Percentiles rank a stretch among this genome's conserved stretches.
Evolutionary conservation across 2,329 filamentous ascomycete genomes (phyloP).

Genomic region (Cladobotryum protrusum): DNA sequence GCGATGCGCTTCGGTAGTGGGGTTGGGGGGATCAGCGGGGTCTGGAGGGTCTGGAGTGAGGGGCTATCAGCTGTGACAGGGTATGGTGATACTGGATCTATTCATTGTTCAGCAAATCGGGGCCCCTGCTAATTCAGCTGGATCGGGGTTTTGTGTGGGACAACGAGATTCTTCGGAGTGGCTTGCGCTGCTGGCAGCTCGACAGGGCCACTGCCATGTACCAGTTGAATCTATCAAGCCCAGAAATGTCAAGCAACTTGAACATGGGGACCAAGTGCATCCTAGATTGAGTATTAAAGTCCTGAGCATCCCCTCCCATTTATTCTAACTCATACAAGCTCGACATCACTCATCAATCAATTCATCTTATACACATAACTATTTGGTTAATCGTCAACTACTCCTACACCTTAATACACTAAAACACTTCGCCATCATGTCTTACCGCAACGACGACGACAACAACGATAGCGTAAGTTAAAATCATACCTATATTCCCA

Average conservation of each 20-base stretch:
- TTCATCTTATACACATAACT: too few relatives aligned
- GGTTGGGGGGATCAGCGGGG: neutral
- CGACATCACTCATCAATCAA: too few relatives aligned
- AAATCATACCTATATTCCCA: too few relatives aligned
- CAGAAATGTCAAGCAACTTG: too few relatives aligned
- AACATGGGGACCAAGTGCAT: too few relatives aligned
- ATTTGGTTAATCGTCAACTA: too few relatives aligned
- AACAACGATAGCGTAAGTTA: conserved; percentile 25
- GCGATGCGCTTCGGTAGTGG: neutral
- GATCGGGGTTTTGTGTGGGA: conserved; percentile 3
- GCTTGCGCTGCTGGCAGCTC: too few relatives aligned
- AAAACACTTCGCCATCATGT: conserved; percentile 31
- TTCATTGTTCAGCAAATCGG: neutral
- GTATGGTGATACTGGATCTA: neutral
- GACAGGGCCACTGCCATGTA: too few relatives aligned
- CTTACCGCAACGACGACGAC: conserved; percentile 38
- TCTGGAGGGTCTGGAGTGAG: neutral
- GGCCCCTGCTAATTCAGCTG: conserved; percentile 2
- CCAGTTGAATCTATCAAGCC: too few relatives aligned
- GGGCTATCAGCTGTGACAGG: conserved; percentile 6
- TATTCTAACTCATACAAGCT: too few relatives aligned
- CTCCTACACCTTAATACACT: neutral
- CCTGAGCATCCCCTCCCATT: too few relatives aligned
- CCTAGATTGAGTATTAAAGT: too few relatives aligned
- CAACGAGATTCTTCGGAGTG: neutral